These are phyloP conservation scores for Lojkania enalia DNA, from an alignment of 2,329 filamentous ascomycete species.

Conservation along the genomic window DNA sequence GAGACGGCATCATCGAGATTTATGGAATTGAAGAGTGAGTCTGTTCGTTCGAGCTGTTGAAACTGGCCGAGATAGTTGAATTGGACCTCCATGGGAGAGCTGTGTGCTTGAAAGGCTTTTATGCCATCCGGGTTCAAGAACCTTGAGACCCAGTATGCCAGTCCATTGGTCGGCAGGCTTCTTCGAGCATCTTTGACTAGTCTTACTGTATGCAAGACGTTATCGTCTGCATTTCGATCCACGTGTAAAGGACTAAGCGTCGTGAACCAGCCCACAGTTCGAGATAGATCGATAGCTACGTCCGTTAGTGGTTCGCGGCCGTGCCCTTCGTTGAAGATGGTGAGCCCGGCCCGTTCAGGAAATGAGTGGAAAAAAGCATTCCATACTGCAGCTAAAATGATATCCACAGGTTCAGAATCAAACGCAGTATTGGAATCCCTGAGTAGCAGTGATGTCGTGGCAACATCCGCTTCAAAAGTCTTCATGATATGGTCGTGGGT, in stretches of 20 bases:
- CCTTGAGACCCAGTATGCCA: conserved; percentile 48
- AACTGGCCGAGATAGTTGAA: conserved; percentile 42
- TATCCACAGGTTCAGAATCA: conserved; percentile 54
- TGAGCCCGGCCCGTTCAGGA: conserved; percentile 51
- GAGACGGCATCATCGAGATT: neutral
- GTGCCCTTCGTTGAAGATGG: conserved; percentile 22
- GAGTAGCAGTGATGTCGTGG: conserved; percentile 14
- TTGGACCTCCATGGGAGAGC: conserved; percentile 50
- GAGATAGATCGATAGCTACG: conserved; percentile 13
- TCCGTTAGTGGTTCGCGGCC: conserved; percentile 11
- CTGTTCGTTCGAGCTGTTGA: conserved; percentile 55
- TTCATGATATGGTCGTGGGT: conserved; percentile 21
- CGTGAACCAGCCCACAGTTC: conserved; percentile 18
- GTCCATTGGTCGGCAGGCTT: conserved; percentile 46
- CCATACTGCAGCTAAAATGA: conserved; percentile 56
- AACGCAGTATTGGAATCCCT: conserved; percentile 45
- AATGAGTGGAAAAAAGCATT: conserved; percentile 58
- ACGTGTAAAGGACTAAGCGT: conserved; percentile 8
- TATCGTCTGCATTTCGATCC: conserved; percentile 4
- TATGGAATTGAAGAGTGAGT: conserved; percentile 26
- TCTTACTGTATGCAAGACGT: conserved; percentile 5
- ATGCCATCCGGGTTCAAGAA: conserved; percentile 7
- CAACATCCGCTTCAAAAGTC: conserved; percentile 15
- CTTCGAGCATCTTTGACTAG: conserved; percentile 52
- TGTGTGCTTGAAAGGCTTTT: conserved; percentile 13